Percentiles rank a stretch among this genome's conserved stretches.
phyloP scores from a whole-genome alignment of 148 eudicot species.

The Beta vulgaris region DNA sequence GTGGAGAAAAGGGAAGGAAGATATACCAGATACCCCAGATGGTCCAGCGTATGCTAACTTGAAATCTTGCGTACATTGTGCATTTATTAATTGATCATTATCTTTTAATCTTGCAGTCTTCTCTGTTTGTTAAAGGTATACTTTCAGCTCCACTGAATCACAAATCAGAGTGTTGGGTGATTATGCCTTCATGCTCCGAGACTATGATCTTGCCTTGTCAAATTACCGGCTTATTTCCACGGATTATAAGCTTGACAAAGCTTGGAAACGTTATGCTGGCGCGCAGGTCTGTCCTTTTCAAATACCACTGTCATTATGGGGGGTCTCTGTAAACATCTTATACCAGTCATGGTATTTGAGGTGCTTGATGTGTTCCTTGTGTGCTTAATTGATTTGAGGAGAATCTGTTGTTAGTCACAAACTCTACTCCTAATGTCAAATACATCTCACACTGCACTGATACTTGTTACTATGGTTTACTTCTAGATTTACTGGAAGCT shows the following conservation, averaged over 20 bases:
- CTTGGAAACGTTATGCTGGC: constrained; percentile 95
- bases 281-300: constrained; percentile 55
- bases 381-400: constrained; percentile 1
- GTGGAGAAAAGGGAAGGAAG: constrained; percentile 99
- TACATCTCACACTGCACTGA: not conserved
- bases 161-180: constrained; percentile 96
- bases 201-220: constrained; percentile 94
- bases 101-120: constrained; percentile 29
- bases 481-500: not conserved
- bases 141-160: constrained; percentile 87
- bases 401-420: not conserved
- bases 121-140: constrained; percentile 58
- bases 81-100: constrained; percentile 2
- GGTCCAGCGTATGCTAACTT: constrained; percentile 61
- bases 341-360: not conserved
- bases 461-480: not conserved
- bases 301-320: not conserved
- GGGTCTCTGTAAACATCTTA: constrained; percentile 3
- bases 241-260: constrained; percentile 97
- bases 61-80: constrained; percentile 3
- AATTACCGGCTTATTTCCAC: constrained; percentile 91
- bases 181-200: constrained; percentile 93
- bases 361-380: constrained; percentile 18
- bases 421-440: not conserved
- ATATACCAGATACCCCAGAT: constrained; percentile 57